Evolutionary conservation across 2,329 filamentous ascomycete species (phyloP).

Genomic region (Endocalyx cinctus): DNA sequence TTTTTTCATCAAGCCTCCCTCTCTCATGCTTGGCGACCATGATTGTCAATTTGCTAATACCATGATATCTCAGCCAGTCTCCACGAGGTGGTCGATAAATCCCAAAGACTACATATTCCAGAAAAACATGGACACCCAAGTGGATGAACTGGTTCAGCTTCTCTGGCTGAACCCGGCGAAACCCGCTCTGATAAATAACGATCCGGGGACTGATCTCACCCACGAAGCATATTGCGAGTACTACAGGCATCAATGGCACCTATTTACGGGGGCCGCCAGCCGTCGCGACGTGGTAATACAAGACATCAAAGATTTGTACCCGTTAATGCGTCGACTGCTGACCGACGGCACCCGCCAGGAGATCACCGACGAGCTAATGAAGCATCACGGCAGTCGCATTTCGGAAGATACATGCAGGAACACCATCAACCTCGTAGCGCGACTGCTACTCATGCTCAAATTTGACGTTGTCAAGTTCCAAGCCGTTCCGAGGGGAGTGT

Average conservation of each 20-base stretch:
- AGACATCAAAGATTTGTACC: constrained; percentile 4
- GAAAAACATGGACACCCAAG: no score
- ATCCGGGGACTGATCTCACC: constrained; percentile 2
- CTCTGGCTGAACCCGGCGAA: no score
- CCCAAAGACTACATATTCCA: no score
- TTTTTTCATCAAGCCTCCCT: no score
- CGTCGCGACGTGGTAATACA: constrained; percentile 3
- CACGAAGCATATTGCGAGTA: constrained; percentile 6
- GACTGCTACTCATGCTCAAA: constrained; percentile 1
- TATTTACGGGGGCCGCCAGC: constrained; percentile 3
- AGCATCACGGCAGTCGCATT: background rate
- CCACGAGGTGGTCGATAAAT: no score
- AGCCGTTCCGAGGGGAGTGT: background rate
- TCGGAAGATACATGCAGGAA: background rate
- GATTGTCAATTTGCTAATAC: no score
- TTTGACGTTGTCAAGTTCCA: constrained; percentile 1
- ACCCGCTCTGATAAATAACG: no score
- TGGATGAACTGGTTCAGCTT: no score
- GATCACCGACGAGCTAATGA: constrained; percentile 3
- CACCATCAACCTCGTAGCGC: background rate
- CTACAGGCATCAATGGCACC: constrained; percentile 7
- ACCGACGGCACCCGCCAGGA: constrained; percentile 1
- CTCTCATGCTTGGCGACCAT: no score
- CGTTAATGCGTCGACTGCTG: constrained; percentile 1
- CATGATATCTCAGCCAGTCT: no score